A percentile compares a stretch with the other conserved stretches of the same genome.
phyloP scores from a whole-genome alignment of 2,329 filamentous ascomycete genomes.

The Leptosphaerulina australis region DNA sequence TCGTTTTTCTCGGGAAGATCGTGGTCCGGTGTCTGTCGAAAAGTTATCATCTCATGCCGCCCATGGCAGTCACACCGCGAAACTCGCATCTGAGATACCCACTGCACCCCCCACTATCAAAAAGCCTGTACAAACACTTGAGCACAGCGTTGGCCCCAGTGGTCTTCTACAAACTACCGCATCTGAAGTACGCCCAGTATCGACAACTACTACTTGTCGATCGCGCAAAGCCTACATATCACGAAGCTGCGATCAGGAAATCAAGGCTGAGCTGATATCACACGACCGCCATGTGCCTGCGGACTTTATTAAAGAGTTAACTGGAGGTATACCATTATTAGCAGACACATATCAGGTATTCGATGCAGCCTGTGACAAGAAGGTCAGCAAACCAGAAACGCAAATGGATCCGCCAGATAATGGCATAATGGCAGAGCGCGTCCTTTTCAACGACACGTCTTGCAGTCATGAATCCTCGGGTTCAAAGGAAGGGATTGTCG shows the following conservation, averaged over 20 bases:
- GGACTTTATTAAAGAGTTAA: background rate
- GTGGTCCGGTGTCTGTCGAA: background rate
- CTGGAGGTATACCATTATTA: no score
- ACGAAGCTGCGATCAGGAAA: no score
- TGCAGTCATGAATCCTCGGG: no score
- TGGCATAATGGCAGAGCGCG: no score
- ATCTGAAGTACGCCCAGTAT: background rate
- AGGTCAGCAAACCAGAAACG: background rate
- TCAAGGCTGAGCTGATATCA: background rate
- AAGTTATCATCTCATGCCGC: background rate
- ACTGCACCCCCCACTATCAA: no score
- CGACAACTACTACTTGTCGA: background rate
- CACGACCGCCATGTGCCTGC: background rate
- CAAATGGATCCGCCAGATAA: background rate
- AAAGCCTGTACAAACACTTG: background rate
- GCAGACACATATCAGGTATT: background rate
- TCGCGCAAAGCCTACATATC: no score
- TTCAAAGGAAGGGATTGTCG: no score
- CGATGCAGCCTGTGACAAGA: background rate
- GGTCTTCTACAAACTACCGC: background rate
- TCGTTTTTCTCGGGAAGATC: background rate
- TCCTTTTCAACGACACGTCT: no score
- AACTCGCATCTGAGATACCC: background rate
- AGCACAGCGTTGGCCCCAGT: background rate
- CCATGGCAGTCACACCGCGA: background rate